Percentiles rank a stretch among this genome's conserved stretches.
Evolutionary conservation across 257 asterid genomes (phyloP).

Genomic region (Eustoma russellianum): DNA sequence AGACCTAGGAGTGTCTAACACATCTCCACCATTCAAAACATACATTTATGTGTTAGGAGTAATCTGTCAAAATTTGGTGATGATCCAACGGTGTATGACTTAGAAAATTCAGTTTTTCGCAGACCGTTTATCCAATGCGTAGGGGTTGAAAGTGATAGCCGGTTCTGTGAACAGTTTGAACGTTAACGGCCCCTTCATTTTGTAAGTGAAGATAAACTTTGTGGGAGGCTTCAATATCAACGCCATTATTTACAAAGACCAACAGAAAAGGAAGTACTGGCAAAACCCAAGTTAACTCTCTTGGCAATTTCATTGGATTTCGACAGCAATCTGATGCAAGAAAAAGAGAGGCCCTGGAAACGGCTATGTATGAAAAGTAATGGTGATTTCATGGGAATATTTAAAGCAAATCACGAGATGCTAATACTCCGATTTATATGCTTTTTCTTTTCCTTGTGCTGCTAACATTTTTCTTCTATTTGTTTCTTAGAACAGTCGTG

Average conservation of each 20-base stretch:
- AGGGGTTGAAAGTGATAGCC: constrained; percentile 32
- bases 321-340: not conserved
- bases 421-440: too few relatives aligned
- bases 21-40: too few relatives aligned
- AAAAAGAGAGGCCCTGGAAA: not conserved
- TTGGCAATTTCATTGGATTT: not conserved
- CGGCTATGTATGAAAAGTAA: not conserved
- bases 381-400: not conserved
- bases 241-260: constrained; percentile 3
- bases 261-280: not conserved
- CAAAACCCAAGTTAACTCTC: not conserved
- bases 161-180: constrained; percentile 15
- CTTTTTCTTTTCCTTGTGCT: too few relatives aligned
- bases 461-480: too few relatives aligned
- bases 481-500: too few relatives aligned
- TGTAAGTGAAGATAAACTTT: constrained; percentile 12
- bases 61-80: too few relatives aligned
- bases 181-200: not conserved
- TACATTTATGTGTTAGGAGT: too few relatives aligned
- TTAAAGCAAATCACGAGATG: not conserved
- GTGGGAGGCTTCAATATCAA: constrained; percentile 22
- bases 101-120: too few relatives aligned
- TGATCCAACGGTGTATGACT: too few relatives aligned
- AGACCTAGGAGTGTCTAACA: too few relatives aligned
- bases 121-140: constrained; percentile 37